Percentiles rank a stretch among this genome's conserved stretches.
Conservation (phyloP, 2,329 filamentous ascomycete genomes). For the Torrubiellomyces zombiae region DNA sequence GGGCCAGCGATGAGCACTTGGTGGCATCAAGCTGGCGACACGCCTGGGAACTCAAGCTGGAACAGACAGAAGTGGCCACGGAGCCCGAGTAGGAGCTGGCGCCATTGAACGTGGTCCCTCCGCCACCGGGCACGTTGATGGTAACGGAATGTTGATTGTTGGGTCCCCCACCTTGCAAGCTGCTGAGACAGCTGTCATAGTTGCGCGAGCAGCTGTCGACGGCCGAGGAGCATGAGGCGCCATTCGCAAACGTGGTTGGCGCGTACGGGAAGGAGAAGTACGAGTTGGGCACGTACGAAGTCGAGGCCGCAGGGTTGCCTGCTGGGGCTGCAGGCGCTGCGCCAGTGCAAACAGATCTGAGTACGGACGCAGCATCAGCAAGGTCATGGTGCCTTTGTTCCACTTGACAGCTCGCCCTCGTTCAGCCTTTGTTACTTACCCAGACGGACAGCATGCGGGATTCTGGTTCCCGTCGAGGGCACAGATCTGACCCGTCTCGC, state of each 20-base stretch:
- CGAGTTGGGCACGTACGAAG: conserved; percentile 37
- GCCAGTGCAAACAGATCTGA: conserved; percentile 38
- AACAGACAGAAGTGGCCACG: conserved; percentile 36
- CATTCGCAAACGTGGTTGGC: conserved; percentile 32
- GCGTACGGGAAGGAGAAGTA: conserved; percentile 46
- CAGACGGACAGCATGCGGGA: conserved; percentile 36
- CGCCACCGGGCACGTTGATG: conserved; percentile 35
- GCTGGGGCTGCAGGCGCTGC: conserved; percentile 27
- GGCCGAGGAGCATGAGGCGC: conserved; percentile 33
- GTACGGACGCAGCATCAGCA: no score
- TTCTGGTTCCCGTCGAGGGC: conserved; percentile 28
- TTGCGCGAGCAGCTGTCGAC: conserved; percentile 34
- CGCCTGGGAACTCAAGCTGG: conserved; percentile 34
- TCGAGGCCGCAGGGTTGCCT: conserved; percentile 18
- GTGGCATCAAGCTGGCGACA: conserved; percentile 27
- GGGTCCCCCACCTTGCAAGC: conserved; percentile 23
- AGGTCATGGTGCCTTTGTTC: no score
- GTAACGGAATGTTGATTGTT: conserved; percentile 42
- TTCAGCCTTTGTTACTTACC: conserved; percentile 19
- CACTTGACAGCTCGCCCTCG: neutral
- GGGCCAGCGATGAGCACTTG: conserved; percentile 18
- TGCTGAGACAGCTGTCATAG: conserved; percentile 34
- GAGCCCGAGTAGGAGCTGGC: conserved; percentile 21
- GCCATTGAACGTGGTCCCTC: conserved; percentile 33
- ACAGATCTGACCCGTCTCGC: conserved; percentile 32